Percentiles rank a stretch among this genome's conserved stretches.
Conservation (phyloP, 2,329 filamentous ascomycete species). For the Penicillium sp. region DNA sequence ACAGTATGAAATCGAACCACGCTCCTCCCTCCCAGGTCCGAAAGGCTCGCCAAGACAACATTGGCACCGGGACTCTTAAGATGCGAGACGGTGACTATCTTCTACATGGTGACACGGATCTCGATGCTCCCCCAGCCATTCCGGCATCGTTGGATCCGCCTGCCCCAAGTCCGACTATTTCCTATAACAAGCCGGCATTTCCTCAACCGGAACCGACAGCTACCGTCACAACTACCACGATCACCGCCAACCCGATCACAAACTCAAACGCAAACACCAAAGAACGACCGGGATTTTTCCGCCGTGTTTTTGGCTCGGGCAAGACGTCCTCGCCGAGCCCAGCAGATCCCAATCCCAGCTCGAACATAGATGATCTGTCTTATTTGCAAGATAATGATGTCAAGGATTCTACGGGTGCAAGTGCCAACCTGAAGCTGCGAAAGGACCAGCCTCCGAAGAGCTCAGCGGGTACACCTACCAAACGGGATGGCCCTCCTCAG, state of each 20-base stretch:
- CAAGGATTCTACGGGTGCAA: constrained; percentile 20
- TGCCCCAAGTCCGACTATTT: constrained; percentile 52
- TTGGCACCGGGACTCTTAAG: constrained; percentile 36
- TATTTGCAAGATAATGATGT: constrained; percentile 24
- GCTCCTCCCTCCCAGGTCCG: constrained; percentile 33
- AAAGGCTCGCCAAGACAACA: constrained; percentile 38
- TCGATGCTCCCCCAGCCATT: constrained; percentile 39
- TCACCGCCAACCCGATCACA: constrained; percentile 5
- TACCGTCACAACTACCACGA: constrained; percentile 15
- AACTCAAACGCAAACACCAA: constrained; percentile 43
- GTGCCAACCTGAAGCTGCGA: constrained; percentile 23
- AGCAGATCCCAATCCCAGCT: constrained; percentile 18
- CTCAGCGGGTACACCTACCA: constrained; percentile 17
- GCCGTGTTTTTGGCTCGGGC: constrained; percentile 79
- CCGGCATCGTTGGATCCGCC: constrained; percentile 47
- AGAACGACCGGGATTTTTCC: constrained; percentile 83
- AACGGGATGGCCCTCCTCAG: constrained; percentile 36
- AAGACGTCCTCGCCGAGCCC: constrained; percentile 46
- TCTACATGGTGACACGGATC: constrained; percentile 22
- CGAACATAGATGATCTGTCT: constrained; percentile 19
- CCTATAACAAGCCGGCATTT: constrained; percentile 47
- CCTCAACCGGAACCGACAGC: constrained; percentile 41
- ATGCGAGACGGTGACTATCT: constrained; percentile 30
- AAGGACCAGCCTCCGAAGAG: constrained; percentile 27
- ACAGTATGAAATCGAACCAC: constrained; percentile 43